Conservation (phyloP, 2,329 filamentous ascomycete species). For the Sclerotiophoma versabilis region DNA sequence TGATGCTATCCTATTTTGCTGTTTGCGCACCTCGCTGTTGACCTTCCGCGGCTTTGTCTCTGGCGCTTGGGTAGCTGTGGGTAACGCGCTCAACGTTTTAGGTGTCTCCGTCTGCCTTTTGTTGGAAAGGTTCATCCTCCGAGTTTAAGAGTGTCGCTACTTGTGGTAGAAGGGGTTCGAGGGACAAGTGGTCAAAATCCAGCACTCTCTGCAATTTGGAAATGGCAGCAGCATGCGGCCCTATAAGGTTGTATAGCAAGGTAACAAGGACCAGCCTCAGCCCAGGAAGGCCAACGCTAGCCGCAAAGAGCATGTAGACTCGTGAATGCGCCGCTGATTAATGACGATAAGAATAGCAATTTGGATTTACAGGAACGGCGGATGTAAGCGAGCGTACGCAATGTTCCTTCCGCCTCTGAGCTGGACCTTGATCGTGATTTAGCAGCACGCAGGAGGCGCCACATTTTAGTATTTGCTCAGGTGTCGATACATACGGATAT, state of each 20-base stretch:
- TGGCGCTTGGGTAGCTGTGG: slow-evolving; percentile 17
- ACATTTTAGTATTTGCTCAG: not conserved
- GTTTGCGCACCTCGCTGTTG: slow-evolving; percentile 48
- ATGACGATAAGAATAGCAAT: slow-evolving; percentile 37
- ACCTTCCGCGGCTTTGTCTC: slow-evolving; percentile 41
- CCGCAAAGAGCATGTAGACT: slow-evolving; percentile 22
- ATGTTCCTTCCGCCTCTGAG: not conserved
- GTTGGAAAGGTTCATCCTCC: slow-evolving; percentile 27
- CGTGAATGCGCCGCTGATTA: slow-evolving; percentile 37
- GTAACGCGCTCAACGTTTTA: slow-evolving; percentile 11
- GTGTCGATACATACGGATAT: not conserved
- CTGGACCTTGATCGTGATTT: not conserved
- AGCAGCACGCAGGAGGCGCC: not conserved
- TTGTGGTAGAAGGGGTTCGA: not conserved
- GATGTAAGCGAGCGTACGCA: slow-evolving; percentile 24
- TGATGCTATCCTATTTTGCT: slow-evolving; percentile 49
- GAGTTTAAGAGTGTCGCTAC: not conserved
- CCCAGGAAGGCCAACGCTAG: slow-evolving; percentile 19
- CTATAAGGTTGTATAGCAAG: slow-evolving; percentile 27
- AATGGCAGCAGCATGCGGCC: slow-evolving; percentile 20
- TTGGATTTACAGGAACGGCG: slow-evolving; percentile 15
- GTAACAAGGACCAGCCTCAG: slow-evolving; percentile 20
- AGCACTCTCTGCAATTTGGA: not conserved
- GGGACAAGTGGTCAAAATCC: not conserved
- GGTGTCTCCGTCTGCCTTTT: slow-evolving; percentile 16